These are phyloP conservation scores for button mushroom (Agaricus bisporus) DNA, from an alignment of 768 basidiomycete species.

Conservation along the genomic window DNA sequence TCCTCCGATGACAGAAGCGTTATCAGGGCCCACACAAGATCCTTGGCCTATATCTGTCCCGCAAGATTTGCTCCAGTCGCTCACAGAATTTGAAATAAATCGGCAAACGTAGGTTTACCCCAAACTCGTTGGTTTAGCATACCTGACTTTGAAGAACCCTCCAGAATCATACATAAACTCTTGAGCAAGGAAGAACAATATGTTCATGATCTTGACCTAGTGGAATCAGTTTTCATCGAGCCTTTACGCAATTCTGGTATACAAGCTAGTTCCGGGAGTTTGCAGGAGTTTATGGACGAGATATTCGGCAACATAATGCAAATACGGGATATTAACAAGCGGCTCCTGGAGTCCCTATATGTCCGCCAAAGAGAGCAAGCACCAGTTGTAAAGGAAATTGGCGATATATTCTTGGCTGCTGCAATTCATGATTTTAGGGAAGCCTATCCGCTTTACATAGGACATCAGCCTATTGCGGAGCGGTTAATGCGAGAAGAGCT, in stretches of 20 bases:
- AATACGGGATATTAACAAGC: constrained; percentile 72
- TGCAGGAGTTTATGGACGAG: constrained; percentile 81
- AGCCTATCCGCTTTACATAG: constrained; percentile 83
- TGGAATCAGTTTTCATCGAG: constrained; percentile 61
- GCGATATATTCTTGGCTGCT: constrained; percentile 82
- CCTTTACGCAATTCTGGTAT: constrained; percentile 41
- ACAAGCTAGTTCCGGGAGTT: constrained; percentile 40
- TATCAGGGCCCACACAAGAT: constrained; percentile 40
- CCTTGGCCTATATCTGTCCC: constrained; percentile 45
- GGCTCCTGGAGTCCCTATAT: constrained; percentile 78
- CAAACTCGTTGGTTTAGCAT: background rate
- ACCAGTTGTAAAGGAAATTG: constrained; percentile 77
- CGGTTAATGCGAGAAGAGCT: constrained; percentile 82
- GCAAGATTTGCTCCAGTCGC: constrained; percentile 28
- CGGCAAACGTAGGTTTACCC: constrained; percentile 58
- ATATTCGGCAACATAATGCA: constrained; percentile 87
- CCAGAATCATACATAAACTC: constrained; percentile 78
- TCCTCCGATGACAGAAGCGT: constrained; percentile 22
- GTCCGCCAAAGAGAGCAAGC: constrained; percentile 83
- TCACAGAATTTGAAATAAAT: constrained; percentile 74
- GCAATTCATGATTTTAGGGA: constrained; percentile 77
- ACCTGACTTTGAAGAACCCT: background rate
- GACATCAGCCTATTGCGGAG: constrained; percentile 80
- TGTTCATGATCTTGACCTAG: constrained; percentile 76
- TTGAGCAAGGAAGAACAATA: constrained; percentile 90